Conservation (phyloP, 129 eudicot species). For the Flaveria ramosissima region DNA sequence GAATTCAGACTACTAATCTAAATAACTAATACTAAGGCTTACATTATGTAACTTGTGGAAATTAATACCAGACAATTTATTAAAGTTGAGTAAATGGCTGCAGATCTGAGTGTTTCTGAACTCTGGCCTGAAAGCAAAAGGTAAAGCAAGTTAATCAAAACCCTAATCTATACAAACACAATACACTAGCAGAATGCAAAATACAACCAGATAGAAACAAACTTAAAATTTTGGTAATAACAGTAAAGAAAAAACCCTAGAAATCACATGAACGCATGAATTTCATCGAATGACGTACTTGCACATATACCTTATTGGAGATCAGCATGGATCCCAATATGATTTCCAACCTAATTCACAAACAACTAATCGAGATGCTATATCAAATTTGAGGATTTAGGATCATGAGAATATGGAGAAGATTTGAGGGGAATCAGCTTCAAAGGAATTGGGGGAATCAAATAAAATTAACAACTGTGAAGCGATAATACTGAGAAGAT, state of each 20-base stretch:
- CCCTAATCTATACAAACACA: conserved; percentile 25
- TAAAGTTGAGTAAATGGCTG: conserved; percentile 21
- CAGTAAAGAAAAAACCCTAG: conserved; percentile 27
- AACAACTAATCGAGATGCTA: too few relatives aligned
- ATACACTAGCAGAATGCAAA: neutral
- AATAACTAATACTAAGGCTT: neutral
- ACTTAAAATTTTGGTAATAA: neutral
- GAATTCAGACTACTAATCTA: neutral
- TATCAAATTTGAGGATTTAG: too few relatives aligned
- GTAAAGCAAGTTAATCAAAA: conserved; percentile 18
- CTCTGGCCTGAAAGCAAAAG: conserved; percentile 34
- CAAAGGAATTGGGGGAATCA: too few relatives aligned
- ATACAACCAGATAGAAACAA: neutral
- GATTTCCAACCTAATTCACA: too few relatives aligned
- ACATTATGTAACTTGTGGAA: too few relatives aligned
- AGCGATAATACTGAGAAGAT: too few relatives aligned
- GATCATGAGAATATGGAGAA: too few relatives aligned
- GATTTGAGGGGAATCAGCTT: too few relatives aligned
- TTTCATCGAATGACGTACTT: too few relatives aligned
- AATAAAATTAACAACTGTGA: too few relatives aligned
- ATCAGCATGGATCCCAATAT: too few relatives aligned
- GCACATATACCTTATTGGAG: too few relatives aligned
- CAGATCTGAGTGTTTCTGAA: conserved; percentile 47
- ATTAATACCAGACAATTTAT: neutral
- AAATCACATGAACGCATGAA: neutral